Evolutionary conservation across 202 grass and related monocot genomes (phyloP).

Genomic region (Musa balbisiana): DNA sequence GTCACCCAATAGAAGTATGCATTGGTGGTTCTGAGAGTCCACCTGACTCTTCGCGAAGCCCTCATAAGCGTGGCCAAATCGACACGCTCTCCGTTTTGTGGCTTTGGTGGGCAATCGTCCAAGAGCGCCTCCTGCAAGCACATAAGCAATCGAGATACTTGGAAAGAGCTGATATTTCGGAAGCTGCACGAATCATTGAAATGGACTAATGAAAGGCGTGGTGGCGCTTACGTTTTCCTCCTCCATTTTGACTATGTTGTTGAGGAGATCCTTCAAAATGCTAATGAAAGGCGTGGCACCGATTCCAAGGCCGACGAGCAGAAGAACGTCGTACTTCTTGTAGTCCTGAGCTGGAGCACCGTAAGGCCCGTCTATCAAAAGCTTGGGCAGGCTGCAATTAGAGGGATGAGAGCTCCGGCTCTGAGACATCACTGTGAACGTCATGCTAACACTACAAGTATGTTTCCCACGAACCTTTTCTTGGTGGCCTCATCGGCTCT

Average conservation of each 20-base stretch:
- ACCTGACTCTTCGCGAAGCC: constrained; percentile 43
- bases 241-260: constrained; percentile 81
- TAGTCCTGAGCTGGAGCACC: constrained; percentile 95
- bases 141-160: neutral
- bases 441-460: no score
- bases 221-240: constrained; percentile 57
- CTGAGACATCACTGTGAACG: neutral
- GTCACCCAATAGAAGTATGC: constrained; percentile 99
- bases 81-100: constrained; percentile 50
- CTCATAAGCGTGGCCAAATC: constrained; percentile 71
- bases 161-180: no score
- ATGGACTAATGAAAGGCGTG: no score
- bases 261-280: constrained; percentile 98
- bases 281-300: constrained; percentile 97
- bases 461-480: constrained; percentile 39
- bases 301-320: constrained; percentile 94
- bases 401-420: constrained; percentile 14
- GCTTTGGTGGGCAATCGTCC: constrained; percentile 50
- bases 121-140: constrained; percentile 49
- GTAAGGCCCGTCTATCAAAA: constrained; percentile 89
- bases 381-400: constrained; percentile 77
- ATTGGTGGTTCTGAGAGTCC: constrained; percentile 68
- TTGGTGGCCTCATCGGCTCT: constrained; percentile 90
- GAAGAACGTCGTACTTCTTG: constrained; percentile 86
- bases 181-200: no score